Conservation (phyloP, 345 rosid genomes). For the Hirschfeldia incana region DNA sequence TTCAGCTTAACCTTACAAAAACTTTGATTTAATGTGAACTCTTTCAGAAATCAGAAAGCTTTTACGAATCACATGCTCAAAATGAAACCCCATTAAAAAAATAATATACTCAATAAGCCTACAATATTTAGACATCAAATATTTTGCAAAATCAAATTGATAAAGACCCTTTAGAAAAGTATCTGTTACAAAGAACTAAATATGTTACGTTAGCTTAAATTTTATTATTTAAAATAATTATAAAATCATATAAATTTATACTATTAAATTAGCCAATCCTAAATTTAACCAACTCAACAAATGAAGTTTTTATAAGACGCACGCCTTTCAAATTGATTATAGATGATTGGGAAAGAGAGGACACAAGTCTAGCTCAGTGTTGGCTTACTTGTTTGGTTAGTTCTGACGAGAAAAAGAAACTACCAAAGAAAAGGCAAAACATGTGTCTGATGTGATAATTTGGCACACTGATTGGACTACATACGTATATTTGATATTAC, state of each 20-base stretch:
- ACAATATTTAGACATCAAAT: no score
- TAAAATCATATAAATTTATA: no score
- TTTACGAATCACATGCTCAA: neutral
- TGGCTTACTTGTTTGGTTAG: constrained; percentile 17
- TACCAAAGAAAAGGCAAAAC: constrained; percentile 24
- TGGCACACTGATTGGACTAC: neutral
- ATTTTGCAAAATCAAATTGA: no score
- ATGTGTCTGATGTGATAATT: constrained; percentile 23
- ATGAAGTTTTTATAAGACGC: neutral
- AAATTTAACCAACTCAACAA: neutral
- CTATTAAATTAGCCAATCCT: neutral
- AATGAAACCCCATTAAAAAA: no score
- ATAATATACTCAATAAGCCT: neutral
- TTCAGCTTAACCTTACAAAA: neutral
- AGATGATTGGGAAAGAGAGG: constrained; percentile 1
- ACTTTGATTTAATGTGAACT: neutral
- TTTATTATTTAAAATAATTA: no score
- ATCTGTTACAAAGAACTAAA: no score
- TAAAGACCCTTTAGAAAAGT: no score
- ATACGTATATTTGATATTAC: neutral
- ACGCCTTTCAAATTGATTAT: neutral
- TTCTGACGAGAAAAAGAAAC: neutral
- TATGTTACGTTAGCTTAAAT: no score
- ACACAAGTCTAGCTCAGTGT: constrained; percentile 5
- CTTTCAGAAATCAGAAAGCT: neutral